These are phyloP conservation scores for Ogataea henricii DNA, from an alignment of 805 yeast species.

Conservation along the genomic window DNA sequence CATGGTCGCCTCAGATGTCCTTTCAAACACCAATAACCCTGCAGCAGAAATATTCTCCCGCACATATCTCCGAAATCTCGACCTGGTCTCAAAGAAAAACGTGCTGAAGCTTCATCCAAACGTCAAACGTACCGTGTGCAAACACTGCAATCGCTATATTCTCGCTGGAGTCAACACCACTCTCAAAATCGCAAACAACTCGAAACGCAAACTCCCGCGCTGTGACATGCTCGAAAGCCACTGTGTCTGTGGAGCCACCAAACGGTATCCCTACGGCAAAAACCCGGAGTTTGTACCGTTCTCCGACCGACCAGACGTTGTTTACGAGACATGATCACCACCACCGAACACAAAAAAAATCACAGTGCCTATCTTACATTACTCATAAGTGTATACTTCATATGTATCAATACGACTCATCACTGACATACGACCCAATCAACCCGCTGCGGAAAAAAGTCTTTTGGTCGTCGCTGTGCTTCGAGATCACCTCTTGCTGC, in stretches of 20 bases:
- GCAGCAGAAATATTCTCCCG: slow-evolving; percentile 51
- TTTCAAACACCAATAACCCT: slow-evolving; percentile 4
- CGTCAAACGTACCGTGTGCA: slow-evolving; percentile 70
- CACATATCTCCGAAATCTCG: slow-evolving; percentile 54
- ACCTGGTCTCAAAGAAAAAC: slow-evolving; percentile 64
- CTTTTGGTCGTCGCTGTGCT: slow-evolving; percentile 21
- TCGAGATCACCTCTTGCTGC: slow-evolving; percentile 16
- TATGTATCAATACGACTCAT: slow-evolving; percentile 22
- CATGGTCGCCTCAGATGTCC: slow-evolving; percentile 32
- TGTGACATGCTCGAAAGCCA: slow-evolving; percentile 50
- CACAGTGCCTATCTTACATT: slow-evolving; percentile 6
- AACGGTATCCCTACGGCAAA: slow-evolving; percentile 64
- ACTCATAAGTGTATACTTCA: slow-evolving; percentile 5
- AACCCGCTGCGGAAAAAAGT: slow-evolving; percentile 23
- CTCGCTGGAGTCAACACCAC: slow-evolving; percentile 49
- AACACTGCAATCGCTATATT: slow-evolving; percentile 56
- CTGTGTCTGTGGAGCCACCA: slow-evolving; percentile 57
- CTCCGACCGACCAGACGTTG: slow-evolving; percentile 34
- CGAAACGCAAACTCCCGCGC: slow-evolving; percentile 33
- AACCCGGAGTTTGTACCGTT: slow-evolving; percentile 51
- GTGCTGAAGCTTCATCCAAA: slow-evolving; percentile 65
- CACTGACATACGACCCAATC: slow-evolving; percentile 22
- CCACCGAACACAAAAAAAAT: not conserved
- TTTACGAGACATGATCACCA: not conserved
- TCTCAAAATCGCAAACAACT: slow-evolving; percentile 43